Evolutionary conservation across 2,329 filamentous ascomycete species (phyloP).

Genomic region (Epichloe typhina): DNA sequence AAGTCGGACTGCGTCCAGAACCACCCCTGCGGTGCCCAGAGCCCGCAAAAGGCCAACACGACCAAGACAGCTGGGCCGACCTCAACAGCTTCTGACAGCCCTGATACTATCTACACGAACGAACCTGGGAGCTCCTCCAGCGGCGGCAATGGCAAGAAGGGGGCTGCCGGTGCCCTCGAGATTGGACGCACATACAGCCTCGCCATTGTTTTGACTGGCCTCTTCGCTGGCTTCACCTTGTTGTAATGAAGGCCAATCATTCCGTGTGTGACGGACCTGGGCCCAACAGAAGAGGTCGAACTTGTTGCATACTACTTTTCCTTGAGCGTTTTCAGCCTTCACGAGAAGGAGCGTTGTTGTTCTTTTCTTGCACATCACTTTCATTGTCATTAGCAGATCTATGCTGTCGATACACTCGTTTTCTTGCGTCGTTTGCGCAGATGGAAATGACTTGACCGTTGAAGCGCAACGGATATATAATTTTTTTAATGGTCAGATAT

Average conservation of each 20-base stretch:
- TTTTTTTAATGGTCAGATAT: too few species aligned
- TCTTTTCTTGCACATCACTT: background rate
- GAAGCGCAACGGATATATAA: too few species aligned
- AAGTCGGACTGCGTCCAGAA: slow-evolving; percentile 14
- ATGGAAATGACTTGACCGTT: too few species aligned
- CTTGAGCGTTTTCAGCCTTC: background rate
- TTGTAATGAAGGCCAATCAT: slow-evolving; percentile 13
- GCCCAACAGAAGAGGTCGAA: too few species aligned
- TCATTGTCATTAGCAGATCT: background rate
- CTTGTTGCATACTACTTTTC: background rate
- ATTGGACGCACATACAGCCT: slow-evolving; percentile 25
- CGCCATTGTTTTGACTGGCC: slow-evolving; percentile 22
- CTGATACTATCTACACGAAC: slow-evolving; percentile 9
- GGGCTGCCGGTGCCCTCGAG: slow-evolving; percentile 19
- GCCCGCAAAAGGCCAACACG: slow-evolving; percentile 25
- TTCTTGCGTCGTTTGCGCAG: background rate
- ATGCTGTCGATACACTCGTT: background rate
- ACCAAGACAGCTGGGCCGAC: slow-evolving; percentile 19
- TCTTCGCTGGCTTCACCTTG: slow-evolving; percentile 29
- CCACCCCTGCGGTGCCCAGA: slow-evolving; percentile 5
- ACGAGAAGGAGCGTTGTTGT: background rate
- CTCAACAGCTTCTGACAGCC: slow-evolving; percentile 25
- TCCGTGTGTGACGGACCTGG: background rate
- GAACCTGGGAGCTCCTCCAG: slow-evolving; percentile 7
- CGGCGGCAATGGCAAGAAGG: slow-evolving; percentile 12